Evolutionary conservation across 1,284 basidiomycete species (phyloP), one percentile per base, ranked within the genome.

Genomic region (Rhodotorula sp.): DNA sequence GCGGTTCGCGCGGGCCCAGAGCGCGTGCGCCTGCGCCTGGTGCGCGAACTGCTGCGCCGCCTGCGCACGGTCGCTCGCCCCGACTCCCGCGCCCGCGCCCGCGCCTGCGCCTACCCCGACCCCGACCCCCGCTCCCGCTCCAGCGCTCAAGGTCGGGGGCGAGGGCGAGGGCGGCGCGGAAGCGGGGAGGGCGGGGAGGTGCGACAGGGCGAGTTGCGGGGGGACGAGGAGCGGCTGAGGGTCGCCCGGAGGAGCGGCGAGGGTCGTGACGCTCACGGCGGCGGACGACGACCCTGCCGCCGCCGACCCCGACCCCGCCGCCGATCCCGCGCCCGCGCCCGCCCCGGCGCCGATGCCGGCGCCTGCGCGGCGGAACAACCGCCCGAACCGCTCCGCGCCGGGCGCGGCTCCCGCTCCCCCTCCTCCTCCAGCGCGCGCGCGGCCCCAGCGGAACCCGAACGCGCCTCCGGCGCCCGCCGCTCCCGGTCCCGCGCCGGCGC

Each of bases 11-110:
- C 41, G 37, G 3, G 67, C 67, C 73, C 73, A 72, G 41, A 72
- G 39, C 32, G 67, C 73, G 37, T 72, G 64, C 1, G 68, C 68
- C 51, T 75, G 74, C 21, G 73, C 71, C 27, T 61, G 69, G 25
- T 75, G 71, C 25, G 74, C 74, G 29, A 67, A 75, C n/a, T 70
- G 64, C 54, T 75, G 74, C 34, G 65, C 63, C 25, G 69, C 69
- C 17, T 56, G 48, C 32, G 69, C 66, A 4, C 66, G 63, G 19
- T 70, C 71, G 7, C 32, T 29, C 51, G 51, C 29, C 29, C 19
- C 32, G 29, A 27, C 15, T 12, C 46, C 46, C 21, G 21, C 7
- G 21, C 46, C 46, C 12, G 9, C 21, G 44, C 44, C 44, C 6
- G 4, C 3, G 44, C 44, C 44, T 5, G 44, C 44, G 6, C 44